phyloP scores from a whole-genome alignment of 2,329 filamentous ascomycete genomes.

The Cadophora sp. region DNA sequence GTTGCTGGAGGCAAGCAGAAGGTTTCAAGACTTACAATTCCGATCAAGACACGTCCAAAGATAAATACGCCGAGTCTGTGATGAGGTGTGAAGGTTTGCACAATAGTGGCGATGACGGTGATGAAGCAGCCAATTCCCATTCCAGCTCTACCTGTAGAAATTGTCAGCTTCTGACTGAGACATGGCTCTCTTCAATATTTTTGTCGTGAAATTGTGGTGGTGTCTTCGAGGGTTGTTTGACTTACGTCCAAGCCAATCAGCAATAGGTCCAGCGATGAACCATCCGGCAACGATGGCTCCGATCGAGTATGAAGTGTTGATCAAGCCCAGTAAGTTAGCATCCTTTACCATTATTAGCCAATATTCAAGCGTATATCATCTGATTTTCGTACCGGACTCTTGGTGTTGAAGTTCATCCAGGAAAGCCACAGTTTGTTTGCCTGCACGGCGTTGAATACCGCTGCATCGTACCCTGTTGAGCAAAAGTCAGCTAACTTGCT shows the following conservation, averaged over 20 bases:
- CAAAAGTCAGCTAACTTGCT: conserved; percentile 18
- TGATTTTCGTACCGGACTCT: conserved; percentile 28
- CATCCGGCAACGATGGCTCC: conserved; percentile 74
- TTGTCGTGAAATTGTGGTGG: no score
- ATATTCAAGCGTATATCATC: background rate
- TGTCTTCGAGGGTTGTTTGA: background rate
- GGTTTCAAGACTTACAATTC: conserved; percentile 53
- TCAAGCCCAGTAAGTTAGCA: conserved; percentile 55
- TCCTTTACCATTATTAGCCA: conserved; percentile 41
- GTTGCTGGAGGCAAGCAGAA: no score
- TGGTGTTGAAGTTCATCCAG: conserved; percentile 58
- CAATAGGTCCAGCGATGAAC: conserved; percentile 68
- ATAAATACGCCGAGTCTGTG: conserved; percentile 71
- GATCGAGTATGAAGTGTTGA: conserved; percentile 76
- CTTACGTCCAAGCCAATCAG: conserved; percentile 24
- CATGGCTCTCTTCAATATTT: no score
- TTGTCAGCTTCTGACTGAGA: background rate
- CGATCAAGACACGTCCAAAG: conserved; percentile 71
- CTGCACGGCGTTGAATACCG: conserved; percentile 76
- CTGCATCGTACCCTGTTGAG: conserved; percentile 68
- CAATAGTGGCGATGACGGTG: conserved; percentile 71
- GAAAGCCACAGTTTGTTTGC: conserved; percentile 69
- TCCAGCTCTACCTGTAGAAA: conserved; percentile 56
- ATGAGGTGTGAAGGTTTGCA: conserved; percentile 69
- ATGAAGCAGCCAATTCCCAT: conserved; percentile 71